Base-by-base conservation (phyloP, 495 filamentous ascomycete genomes). In the Aspergillus bridgeri region DNA sequence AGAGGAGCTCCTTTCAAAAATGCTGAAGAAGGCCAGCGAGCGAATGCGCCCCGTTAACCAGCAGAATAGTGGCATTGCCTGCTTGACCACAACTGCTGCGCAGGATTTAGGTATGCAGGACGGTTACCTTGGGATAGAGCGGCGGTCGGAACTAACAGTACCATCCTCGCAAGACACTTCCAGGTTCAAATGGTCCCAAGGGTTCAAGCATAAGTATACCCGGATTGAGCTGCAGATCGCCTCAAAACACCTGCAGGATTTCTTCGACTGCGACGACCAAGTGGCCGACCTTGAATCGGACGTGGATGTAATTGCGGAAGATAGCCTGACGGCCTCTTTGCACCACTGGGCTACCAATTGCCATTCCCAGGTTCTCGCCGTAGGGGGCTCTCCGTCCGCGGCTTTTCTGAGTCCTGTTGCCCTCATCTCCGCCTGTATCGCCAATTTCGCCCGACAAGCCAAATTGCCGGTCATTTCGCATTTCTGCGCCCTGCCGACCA, bases 401-500 rank as follows among this genome's bases (percentile, higher is more conserved):
- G 62, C 42, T 2, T 65, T 62, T 8, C 61, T 65, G 9, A 71
- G 65, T 29, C 70, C 72, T 2, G 72, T 73, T n/a, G 60, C 71
- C 13, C 55, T 74, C 9, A 66, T 79, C 25, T 74, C 78, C 11
- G 67, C 75, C 13, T 72, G 69, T 45, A 78, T 72, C 54, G 68
- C 69, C 15, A 67, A 52, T 13, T 67, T 68, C 27, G 71, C 76
- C 19, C 69, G 69, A 3, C 61, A 73, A 42, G 64, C 69, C 5
- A 59, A 60, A 38, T 60, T 79, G n/a, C 78, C 78, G 0, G 64
- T 75, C 1, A 68, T 80, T 43, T 74, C 75, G 9, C 76, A 76
- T 49, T 78, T 79, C 54, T 81, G 75, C 48, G 58, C 65, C 42
- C 65, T 76, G 2, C 69, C 72, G 6, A 54, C 54, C 7, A 50